phyloP scores from a whole-genome alignment of 805 yeast species.

The Myxozyma monticola region DNA sequence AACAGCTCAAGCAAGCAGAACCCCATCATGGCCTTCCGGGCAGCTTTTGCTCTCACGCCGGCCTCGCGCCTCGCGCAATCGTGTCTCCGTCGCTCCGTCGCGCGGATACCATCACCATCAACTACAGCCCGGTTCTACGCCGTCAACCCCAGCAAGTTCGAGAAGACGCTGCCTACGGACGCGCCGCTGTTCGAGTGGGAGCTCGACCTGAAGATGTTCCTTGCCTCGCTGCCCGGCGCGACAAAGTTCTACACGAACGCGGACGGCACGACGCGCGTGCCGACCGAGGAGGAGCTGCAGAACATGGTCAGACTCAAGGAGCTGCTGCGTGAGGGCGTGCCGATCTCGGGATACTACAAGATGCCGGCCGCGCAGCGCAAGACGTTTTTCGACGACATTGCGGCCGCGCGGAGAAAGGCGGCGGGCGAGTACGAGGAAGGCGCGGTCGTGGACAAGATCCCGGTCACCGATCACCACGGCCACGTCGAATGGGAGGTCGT shows the following conservation, averaged over 20 bases:
- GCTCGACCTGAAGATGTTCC: slow-evolving; percentile 27
- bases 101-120: no score
- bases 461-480: slow-evolving; percentile 77
- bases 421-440: not conserved
- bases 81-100: no score
- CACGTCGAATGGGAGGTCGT: slow-evolving; percentile 76
- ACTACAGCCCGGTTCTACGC: no score
- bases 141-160: no score
- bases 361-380: slow-evolving; percentile 2
- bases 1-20: no score
- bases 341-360: slow-evolving; percentile 5
- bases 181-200: slow-evolving; percentile 29
- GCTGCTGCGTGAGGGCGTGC: slow-evolving; percentile 2
- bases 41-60: no score
- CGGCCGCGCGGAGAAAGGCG: not conserved
- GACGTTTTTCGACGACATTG: not conserved
- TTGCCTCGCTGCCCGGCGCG: slow-evolving; percentile 64
- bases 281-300: slow-evolving; percentile 68
- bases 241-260: slow-evolving; percentile 68
- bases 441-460: slow-evolving; percentile 75
- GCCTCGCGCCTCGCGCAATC: no score
- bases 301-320: slow-evolving; percentile 50
- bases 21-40: no score
- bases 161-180: not conserved
- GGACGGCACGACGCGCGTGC: slow-evolving; percentile 72